Evolutionary conservation across 1,139 yeast genomes (phyloP).

Genomic region (Blastobotrys elegans): DNA sequence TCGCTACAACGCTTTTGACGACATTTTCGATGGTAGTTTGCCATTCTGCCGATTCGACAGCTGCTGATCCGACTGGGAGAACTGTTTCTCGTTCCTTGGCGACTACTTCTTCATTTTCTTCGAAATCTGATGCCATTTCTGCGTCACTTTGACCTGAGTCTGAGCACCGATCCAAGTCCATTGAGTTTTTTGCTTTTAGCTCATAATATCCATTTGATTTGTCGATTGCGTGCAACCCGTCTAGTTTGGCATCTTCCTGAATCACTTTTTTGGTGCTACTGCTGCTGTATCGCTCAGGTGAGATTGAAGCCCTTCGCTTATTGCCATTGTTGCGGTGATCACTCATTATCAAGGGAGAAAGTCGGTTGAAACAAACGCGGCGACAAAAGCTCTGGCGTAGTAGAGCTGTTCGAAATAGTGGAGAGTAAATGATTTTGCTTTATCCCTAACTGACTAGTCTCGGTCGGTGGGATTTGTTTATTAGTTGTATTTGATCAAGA

Average conservation of each 20-base stretch:
- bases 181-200: constrained; percentile 9
- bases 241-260: constrained; percentile 1
- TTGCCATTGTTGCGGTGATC: constrained; percentile 8
- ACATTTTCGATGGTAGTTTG: constrained; percentile 76
- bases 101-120: background rate
- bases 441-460: too few relatives aligned
- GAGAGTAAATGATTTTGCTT: background rate
- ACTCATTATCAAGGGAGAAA: constrained; percentile 8
- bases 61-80: constrained; percentile 6
- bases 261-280: constrained; percentile 2
- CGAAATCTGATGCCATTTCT: background rate
- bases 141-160: background rate
- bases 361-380: constrained; percentile 5
- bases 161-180: constrained; percentile 15
- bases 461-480: background rate
- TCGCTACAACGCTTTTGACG: constrained; percentile 81
- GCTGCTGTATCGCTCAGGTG: constrained; percentile 13
- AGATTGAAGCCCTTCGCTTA: constrained; percentile 17
- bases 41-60: constrained; percentile 47
- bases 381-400: constrained; percentile 10
- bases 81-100: constrained; percentile 6
- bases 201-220: constrained; percentile 3
- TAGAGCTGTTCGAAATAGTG: background rate
- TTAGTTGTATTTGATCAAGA: too few relatives aligned
- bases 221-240: background rate